Base-by-base conservation (phyloP, 2,329 filamentous ascomycete species). In the Grosmannia huntii region DNA sequence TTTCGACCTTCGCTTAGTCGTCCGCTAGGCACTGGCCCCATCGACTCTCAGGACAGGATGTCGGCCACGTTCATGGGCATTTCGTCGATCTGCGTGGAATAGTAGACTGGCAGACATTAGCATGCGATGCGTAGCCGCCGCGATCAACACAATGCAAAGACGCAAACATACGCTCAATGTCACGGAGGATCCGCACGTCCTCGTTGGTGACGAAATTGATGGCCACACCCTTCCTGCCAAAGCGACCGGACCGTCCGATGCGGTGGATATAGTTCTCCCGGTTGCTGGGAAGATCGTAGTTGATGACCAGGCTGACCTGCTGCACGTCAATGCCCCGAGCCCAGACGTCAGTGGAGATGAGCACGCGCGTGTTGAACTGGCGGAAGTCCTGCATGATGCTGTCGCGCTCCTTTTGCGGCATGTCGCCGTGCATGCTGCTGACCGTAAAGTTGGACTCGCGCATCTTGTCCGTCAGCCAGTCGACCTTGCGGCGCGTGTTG, bases 181-280 rank as follows among this genome's bases (percentile, higher is more conserved):
- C 94, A 65, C 94, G 85, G 67, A 99, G 80, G 70, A 99, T 99
- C 70, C 94, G 87, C 60, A 99, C 94, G 71, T 99, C 94, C 67
- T 99, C 94, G 69, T 89, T 95, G 3, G 94, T 99, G 64, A 99
- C 94, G 69, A 99, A 99, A 78, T 99, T 99, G 80, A 99, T 99
- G 44, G 94, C 94, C 64, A 99, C 94, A 81, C 94, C 94, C 79
- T 99, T 99, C 68, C 94, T 84, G 67, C 94, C 94, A 68, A 99
- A 99, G 65, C 94, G 84, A 66, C 94, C 94, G 70, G 89, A 94
- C 70, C 94, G 85, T 70, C 94, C 94, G 67, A 99, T 99, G 66
- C 94, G 87, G 78, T 99, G 94, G 73, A 99, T 97, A 74, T 99
- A 99, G 77, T 99, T 99, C 76, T 99, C 94, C 80, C 94, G 90